Evolutionary conservation across 768 basidiomycete species (phyloP).

Genomic region (Lenzites betulinus): DNA sequence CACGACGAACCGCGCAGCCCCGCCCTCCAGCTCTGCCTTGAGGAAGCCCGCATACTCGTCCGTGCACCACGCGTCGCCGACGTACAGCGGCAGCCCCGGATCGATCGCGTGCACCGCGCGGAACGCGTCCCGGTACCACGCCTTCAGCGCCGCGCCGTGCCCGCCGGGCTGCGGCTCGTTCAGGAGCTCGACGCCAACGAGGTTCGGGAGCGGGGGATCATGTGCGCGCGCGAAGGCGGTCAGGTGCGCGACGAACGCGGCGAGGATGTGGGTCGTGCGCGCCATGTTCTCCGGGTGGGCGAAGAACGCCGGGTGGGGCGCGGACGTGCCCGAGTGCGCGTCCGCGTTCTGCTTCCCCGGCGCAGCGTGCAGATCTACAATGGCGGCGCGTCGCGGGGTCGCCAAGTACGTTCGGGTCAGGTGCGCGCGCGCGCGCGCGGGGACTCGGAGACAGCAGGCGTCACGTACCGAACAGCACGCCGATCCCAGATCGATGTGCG

Average conservation of each 20-base stretch:
- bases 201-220: slow-evolving; percentile 42
- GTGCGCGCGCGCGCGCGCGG: neutral
- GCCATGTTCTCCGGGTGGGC: slow-evolving; percentile 43
- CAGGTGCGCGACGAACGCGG: neutral
- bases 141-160: slow-evolving; percentile 49
- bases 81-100: slow-evolving; percentile 63
- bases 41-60: slow-evolving; percentile 63
- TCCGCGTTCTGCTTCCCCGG: slow-evolving; percentile 77
- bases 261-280: slow-evolving; percentile 47
- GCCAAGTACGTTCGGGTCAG: neutral
- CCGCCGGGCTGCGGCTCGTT: slow-evolving; percentile 59
- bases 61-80: slow-evolving; percentile 76
- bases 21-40: slow-evolving; percentile 21
- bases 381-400: neutral
- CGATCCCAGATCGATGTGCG: slow-evolving; percentile 60
- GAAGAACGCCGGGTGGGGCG: slow-evolving; percentile 49
- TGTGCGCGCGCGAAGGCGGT: slow-evolving; percentile 28
- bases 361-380: slow-evolving; percentile 68
- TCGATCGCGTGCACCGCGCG: slow-evolving; percentile 52
- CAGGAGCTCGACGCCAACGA: slow-evolving; percentile 58
- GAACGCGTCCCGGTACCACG: slow-evolving; percentile 67
- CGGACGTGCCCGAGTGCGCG: slow-evolving; percentile 63
- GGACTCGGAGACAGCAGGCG: neutral
- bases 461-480: slow-evolving; percentile 64
- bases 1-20: slow-evolving; percentile 44